phyloP scores from a whole-genome alignment of 495 filamentous ascomycete genomes.

The Penicillium soppii region DNA sequence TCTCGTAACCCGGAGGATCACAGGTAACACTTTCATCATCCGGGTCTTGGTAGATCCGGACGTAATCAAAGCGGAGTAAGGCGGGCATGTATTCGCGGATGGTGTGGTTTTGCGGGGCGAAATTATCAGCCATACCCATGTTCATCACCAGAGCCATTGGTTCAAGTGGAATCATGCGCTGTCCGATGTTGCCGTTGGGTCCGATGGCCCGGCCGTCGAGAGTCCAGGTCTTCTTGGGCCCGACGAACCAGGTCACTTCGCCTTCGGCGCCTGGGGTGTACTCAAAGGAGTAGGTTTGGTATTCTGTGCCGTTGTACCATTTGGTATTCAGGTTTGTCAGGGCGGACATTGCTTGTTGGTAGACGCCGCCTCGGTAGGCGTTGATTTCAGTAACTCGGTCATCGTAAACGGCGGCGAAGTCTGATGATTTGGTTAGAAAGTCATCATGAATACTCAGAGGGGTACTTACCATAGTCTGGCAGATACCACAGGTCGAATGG shows the following conservation, averaged over 20 bases:
- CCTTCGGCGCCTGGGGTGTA: slow-evolving; percentile 65
- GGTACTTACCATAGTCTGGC: slow-evolving; percentile 59
- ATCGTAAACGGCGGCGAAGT: slow-evolving; percentile 66
- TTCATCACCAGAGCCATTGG: slow-evolving; percentile 71
- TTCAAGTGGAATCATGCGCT: slow-evolving; percentile 66
- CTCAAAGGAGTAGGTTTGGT: slow-evolving; percentile 72
- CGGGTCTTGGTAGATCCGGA: slow-evolving; percentile 72
- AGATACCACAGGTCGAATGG: slow-evolving; percentile 78
- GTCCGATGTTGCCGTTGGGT: slow-evolving; percentile 73
- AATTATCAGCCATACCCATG: slow-evolving; percentile 70
- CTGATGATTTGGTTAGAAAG: slow-evolving; percentile 16
- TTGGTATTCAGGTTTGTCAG: slow-evolving; percentile 69
- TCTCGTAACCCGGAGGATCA: slow-evolving; percentile 68
- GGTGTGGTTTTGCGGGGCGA: slow-evolving; percentile 58
- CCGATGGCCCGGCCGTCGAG: slow-evolving; percentile 63
- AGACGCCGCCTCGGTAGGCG: slow-evolving; percentile 63
- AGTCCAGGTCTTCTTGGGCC: slow-evolving; percentile 63
- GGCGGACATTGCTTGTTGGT: slow-evolving; percentile 73
- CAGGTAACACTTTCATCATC: slow-evolving; percentile 61
- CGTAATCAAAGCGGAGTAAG: slow-evolving; percentile 70
- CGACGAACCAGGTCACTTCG: slow-evolving; percentile 67
- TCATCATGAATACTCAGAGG: neutral
- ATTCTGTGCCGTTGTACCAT: slow-evolving; percentile 74
- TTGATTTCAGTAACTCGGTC: slow-evolving; percentile 60
- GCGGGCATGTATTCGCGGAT: slow-evolving; percentile 61